Evolutionary conservation across 192 early-diverging fungal species (phyloP).

Genomic region (Entomortierella beljakovae): DNA sequence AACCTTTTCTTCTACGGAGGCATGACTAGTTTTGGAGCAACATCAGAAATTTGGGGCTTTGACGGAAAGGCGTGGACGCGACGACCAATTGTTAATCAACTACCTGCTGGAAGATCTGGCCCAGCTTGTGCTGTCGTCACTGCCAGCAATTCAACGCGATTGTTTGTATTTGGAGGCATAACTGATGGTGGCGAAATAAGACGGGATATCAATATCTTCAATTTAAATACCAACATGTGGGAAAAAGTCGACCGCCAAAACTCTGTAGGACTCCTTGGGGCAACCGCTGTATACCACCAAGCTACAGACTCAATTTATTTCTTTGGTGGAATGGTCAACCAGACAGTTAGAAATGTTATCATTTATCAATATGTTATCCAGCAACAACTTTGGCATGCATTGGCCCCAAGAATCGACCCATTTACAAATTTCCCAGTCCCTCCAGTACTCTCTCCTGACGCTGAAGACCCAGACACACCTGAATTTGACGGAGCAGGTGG

Average conservation of each 20-base stretch:
- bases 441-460: background rate
- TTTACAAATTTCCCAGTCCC: conserved; percentile 1
- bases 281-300: conserved; percentile 40
- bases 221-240: conserved; percentile 12
- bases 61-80: conserved; percentile 22
- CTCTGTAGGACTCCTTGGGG: conserved; percentile 35
- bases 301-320: conserved; percentile 50
- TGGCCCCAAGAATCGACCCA: conserved; percentile 32
- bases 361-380: conserved; percentile 39
- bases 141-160: conserved; percentile 10
- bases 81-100: conserved; percentile 6
- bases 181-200: conserved; percentile 5
- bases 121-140: conserved; percentile 24
- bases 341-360: conserved; percentile 30
- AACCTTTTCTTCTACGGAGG: conserved; percentile 49
- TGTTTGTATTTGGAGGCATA: conserved; percentile 37
- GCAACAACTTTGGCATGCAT: conserved; percentile 45
- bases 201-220: conserved; percentile 26
- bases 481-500: background rate
- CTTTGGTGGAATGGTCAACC: conserved; percentile 55
- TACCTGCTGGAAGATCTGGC: background rate
- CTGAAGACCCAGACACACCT: background rate
- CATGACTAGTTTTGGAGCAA: conserved; percentile 1
- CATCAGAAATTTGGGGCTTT: conserved; percentile 38
- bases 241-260: conserved; percentile 24